phyloP scores from a whole-genome alignment of 2,329 filamentous ascomycete genomes.

The Hypoxylon sp. region DNA sequence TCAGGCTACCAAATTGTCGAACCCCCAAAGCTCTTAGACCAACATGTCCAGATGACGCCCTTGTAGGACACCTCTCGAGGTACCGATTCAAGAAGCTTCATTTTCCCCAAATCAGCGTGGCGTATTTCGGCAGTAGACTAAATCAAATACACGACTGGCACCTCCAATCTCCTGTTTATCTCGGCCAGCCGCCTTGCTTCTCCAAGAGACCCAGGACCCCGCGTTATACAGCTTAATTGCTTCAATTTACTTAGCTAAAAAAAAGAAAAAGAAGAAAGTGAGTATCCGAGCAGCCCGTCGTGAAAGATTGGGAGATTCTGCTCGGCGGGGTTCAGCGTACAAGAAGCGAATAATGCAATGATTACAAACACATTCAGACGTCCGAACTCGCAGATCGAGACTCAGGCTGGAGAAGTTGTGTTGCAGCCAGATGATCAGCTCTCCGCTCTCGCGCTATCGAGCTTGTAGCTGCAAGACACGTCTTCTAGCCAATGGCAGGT shows the following conservation, averaged over 20 bases:
- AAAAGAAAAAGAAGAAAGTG: too few species aligned
- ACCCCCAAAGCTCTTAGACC: conserved; percentile 3
- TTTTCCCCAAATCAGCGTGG: not conserved
- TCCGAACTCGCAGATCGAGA: conserved; percentile 32
- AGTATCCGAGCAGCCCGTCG: not conserved
- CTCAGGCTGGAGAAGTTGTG: conserved; percentile 27
- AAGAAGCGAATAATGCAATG: conserved; percentile 3
- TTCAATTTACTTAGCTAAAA: not conserved
- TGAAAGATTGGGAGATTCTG: not conserved
- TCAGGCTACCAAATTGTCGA: conserved; percentile 5
- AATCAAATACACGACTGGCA: conserved; percentile 3
- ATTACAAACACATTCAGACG: conserved; percentile 18
- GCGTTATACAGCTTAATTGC: not conserved
- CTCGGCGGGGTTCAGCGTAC: conserved; percentile 2
- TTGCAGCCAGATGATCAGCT: conserved; percentile 33
- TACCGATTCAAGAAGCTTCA: not conserved
- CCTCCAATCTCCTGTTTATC: not conserved
- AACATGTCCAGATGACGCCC: conserved; percentile 5
- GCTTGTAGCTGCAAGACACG: conserved; percentile 22
- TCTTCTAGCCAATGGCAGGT: conserved; percentile 28
- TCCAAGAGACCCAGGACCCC: not conserved
- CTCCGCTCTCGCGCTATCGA: conserved; percentile 26
- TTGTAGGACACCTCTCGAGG: conserved; percentile 4
- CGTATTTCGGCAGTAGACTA: not conserved
- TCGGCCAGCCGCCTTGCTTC: not conserved